Base-by-base conservation (phyloP, 805 yeast genomes). In the Yamadazyma ubonensis region DNA sequence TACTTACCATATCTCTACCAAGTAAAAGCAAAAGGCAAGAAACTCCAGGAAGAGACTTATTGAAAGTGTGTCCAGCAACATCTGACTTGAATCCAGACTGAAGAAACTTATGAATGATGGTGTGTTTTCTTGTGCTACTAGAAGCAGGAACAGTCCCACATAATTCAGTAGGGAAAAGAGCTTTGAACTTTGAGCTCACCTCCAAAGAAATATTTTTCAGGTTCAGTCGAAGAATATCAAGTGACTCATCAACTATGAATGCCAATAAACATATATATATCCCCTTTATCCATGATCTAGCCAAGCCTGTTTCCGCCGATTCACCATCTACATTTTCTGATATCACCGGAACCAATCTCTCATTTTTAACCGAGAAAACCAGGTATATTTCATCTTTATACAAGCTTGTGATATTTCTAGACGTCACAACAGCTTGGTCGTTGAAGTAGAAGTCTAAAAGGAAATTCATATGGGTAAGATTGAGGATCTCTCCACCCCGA, bases 171-270 rank as follows among this genome's bases (percentile, higher is more conserved):
- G 65, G 67, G 41, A 63, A 64, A 12, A 55, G 36, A 12, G 22
- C 5, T 26, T 44, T 44, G 30, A 58, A 63, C 34, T 41, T 33
- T 9, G 25, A 15, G 9, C 43, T 37, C 2, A 36, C 36, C 8
- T 42, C 48, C 15, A 48, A 48, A 11, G 38, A 38, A 16, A 34
- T 21, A 9, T 29, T 8, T 4, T 36, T 36, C 8, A 46, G 25
- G 7, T 36, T 39, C 33, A 16, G 33, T 23, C 55, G 40, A 17
- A 63, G 41, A 10, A 43, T 29, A 9, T 54, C 58, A 14, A 63
- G 46, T 1, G 61, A 40, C 38, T 66, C 71, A 31, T 63, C 65
- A 3, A 65, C 50, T 1, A 66, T 50, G 12, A 67, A 33, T 1
- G 57, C 54, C 11, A 65, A 45, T 55, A 67, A 55, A 27, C 58